Percentiles rank a stretch among this genome's conserved stretches.
Evolutionary conservation across 306 rosid species (phyloP).

Genomic region (Sophora flavescens): DNA sequence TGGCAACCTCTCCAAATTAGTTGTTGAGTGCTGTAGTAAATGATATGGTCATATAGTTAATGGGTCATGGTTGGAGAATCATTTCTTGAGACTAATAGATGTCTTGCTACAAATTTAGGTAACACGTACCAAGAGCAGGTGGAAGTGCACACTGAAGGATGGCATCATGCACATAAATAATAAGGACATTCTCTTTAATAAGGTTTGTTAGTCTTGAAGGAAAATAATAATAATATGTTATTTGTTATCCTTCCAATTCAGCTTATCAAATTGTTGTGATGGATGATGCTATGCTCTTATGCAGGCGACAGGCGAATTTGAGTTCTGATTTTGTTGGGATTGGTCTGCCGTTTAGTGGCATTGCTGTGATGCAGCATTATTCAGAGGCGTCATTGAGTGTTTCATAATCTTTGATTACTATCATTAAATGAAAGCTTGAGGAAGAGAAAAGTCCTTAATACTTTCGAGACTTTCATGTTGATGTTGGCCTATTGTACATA

Average conservation of each 20-base stretch:
- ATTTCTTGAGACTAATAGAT: slow-evolving; percentile 7
- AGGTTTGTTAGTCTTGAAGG: slow-evolving; percentile 55
- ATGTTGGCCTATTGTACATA: slow-evolving; percentile 80
- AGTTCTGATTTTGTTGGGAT: slow-evolving; percentile 68
- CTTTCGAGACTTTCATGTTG: slow-evolving; percentile 55
- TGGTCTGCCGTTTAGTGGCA: slow-evolving; percentile 41
- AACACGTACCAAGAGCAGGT: slow-evolving; percentile 90
- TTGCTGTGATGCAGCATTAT: slow-evolving; percentile 50
- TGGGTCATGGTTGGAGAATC: slow-evolving; percentile 9
- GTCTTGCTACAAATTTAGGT: slow-evolving; percentile 57
- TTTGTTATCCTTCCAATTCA: slow-evolving; percentile 14
- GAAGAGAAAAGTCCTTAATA: slow-evolving; percentile 60
- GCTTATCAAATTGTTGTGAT: slow-evolving; percentile 22
- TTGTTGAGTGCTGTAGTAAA: slow-evolving; percentile 12
- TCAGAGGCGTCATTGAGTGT: slow-evolving; percentile 49
- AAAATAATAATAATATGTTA: background rate
- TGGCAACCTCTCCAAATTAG: slow-evolving; percentile 16
- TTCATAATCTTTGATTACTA: slow-evolving; percentile 53
- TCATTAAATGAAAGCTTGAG: slow-evolving; percentile 59
- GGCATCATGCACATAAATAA: slow-evolving; percentile 92
- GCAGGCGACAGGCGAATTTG: slow-evolving; percentile 91
- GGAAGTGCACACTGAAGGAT: slow-evolving; percentile 92
- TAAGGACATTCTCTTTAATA: slow-evolving; percentile 89
- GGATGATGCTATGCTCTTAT: slow-evolving; percentile 31
- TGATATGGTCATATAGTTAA: background rate